phyloP scores from a whole-genome alignment of 2,329 filamentous ascomycete genomes.

The Penicillium sp. region DNA sequence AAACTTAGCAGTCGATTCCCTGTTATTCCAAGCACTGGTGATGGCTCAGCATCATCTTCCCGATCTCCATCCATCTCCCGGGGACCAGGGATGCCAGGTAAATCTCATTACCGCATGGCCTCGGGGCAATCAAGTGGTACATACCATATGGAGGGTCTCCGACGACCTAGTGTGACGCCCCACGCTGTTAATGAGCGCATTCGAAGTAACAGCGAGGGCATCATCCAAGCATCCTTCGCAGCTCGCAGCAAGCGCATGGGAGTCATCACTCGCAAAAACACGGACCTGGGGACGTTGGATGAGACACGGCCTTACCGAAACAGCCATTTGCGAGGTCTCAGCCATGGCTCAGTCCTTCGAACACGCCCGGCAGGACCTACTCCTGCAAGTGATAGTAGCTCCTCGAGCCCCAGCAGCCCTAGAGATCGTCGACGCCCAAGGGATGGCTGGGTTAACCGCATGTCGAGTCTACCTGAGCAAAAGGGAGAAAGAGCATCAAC shows the following conservation, averaged over 20 bases:
- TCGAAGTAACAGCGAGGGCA: conserved; percentile 63
- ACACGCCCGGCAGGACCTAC: conserved; percentile 31
- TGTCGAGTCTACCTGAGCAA: conserved; percentile 60
- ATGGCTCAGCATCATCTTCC: conserved; percentile 65
- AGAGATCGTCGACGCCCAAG: conserved; percentile 42
- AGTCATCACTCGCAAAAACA: conserved; percentile 58
- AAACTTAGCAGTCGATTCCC: conserved; percentile 59
- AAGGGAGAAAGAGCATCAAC: conserved; percentile 49
- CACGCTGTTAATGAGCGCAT: conserved; percentile 60
- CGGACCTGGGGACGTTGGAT: conserved; percentile 54
- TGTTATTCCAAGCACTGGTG: conserved; percentile 49
- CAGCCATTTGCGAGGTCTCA: conserved; percentile 58
- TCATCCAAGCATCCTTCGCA: conserved; percentile 48
- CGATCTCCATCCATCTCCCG: conserved; percentile 67
- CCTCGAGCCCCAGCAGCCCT: conserved; percentile 47
- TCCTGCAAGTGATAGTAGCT: conserved; percentile 37
- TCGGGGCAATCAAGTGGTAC: conserved; percentile 41
- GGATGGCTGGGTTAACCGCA: conserved; percentile 49
- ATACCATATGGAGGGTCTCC: conserved; percentile 49
- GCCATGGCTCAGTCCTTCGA: conserved; percentile 55
- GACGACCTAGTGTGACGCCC: conserved; percentile 74
- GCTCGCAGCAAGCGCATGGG: conserved; percentile 61
- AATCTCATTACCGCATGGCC: conserved; percentile 72
- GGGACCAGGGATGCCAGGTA: conserved; percentile 74
- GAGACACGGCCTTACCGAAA: conserved; percentile 53